These are phyloP conservation scores for Coemansia sp. DNA, from an alignment of 192 early-diverging fungal genomes.

Conservation along the genomic window DNA sequence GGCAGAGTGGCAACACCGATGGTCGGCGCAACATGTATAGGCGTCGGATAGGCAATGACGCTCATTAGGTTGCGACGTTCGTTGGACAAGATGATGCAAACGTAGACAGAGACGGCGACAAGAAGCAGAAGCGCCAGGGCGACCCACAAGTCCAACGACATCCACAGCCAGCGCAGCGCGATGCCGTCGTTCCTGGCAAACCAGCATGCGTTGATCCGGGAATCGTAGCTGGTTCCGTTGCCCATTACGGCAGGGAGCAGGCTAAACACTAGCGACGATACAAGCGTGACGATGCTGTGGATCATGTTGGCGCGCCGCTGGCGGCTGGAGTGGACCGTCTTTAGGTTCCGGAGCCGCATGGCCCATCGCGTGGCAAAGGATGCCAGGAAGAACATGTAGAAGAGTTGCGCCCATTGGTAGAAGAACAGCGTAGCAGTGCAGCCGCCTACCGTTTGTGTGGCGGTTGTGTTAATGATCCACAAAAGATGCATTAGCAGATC, in stretches of 20 bases:
- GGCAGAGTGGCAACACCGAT: background rate
- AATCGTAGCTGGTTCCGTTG: slow-evolving; percentile 13
- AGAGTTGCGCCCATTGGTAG: slow-evolving; percentile 38
- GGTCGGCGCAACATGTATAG: background rate
- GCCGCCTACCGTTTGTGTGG: background rate
- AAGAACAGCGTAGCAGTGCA: slow-evolving; percentile 46
- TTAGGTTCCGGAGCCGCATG: slow-evolving; percentile 41
- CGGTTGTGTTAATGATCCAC: slow-evolving; percentile 43
- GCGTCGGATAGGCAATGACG: slow-evolving; percentile 13
- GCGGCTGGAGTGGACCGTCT: slow-evolving; percentile 13
- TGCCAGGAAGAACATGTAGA: slow-evolving; percentile 43
- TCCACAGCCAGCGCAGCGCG: slow-evolving; percentile 47
- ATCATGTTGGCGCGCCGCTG: slow-evolving; percentile 26
- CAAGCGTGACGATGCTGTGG: slow-evolving; percentile 17
- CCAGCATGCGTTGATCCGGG: slow-evolving; percentile 30
- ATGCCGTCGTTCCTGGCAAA: slow-evolving; percentile 14
- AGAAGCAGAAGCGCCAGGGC: slow-evolving; percentile 36
- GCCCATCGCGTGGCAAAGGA: slow-evolving; percentile 38
- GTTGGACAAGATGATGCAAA: slow-evolving; percentile 39
- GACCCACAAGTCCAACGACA: slow-evolving; percentile 46
- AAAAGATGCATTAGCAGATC: slow-evolving; percentile 36
- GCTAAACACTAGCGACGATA: slow-evolving; percentile 26
- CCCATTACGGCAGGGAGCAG: slow-evolving; percentile 38
- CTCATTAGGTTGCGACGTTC: slow-evolving; percentile 41
- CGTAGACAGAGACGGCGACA: slow-evolving; percentile 28